Base-by-base conservation (phyloP, 768 basidiomycete genomes). In the Hydnomerulius pinastri region DNA sequence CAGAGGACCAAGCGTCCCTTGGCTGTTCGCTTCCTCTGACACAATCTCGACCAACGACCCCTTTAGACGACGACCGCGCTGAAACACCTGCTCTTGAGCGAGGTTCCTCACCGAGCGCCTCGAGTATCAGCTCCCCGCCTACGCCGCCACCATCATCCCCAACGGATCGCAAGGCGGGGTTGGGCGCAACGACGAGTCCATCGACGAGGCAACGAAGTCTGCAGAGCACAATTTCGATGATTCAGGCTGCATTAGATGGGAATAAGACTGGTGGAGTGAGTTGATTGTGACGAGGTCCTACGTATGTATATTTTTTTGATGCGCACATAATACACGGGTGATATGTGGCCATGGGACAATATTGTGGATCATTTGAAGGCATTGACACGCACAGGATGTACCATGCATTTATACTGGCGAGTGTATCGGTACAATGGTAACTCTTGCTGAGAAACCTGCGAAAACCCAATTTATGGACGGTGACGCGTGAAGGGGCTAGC, bases 61-160 rank as follows among this genome's bases (percentile, higher is more conserved):
- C 64, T 1, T 63, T 59, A 3, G 87, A 85, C 38, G 67, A 63
- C 12, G 56, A 62, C 17, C 58, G 62, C 8, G 27, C 46, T 8
- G 64, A 63, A 20, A 63, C 64, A 1, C 64, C 64, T 0, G 43
- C 59, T 4, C 54, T 65, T n/a, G 64, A 65, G 23, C 61, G 57
- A 0, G 54, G 55, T 0, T 66, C 64, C 3, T 65, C 64, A 0
- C 61, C 64, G 1, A 65, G 64, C 32, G 44, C 27, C 0, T 61
- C 64, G 30, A 66, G 64, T 40, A 25, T 47, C 3, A 65, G 57
- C 41, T 63, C 60, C 10, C 58, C 63, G 1, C 61, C 56, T 4
- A 59, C 57, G 25, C 67, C 46, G 20, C 70, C 46, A 25, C 68
- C 30, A 12, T 57, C 39, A n/a, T 52, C 33, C 15, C 59, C 21